A percentile compares a stretch with the other conserved stretches of the same genome.
Evolutionary conservation across 306 rosid species (phyloP).

Genomic region (Rosa lucieae): DNA sequence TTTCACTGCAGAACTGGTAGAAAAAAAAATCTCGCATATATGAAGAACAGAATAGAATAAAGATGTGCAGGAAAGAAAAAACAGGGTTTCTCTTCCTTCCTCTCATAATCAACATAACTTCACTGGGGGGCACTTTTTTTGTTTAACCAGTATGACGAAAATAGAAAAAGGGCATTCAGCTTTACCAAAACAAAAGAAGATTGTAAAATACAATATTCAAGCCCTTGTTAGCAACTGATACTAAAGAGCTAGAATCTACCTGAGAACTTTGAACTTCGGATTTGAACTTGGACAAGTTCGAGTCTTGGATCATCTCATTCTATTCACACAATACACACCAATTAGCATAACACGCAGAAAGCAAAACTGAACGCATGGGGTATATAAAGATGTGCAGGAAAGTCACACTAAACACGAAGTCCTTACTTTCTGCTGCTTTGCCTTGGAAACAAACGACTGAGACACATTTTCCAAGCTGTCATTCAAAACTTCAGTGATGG

Average conservation of each 20-base stretch:
- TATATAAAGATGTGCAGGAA: no score
- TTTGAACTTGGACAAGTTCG: conserved; percentile 82
- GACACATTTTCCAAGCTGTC: no score
- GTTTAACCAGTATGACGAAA: background rate
- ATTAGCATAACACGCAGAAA: background rate
- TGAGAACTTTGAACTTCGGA: conserved; percentile 92
- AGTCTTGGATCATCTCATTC: conserved; percentile 78
- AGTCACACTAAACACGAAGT: no score
- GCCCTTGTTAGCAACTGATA: background rate
- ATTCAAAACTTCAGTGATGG: no score
- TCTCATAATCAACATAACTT: background rate
- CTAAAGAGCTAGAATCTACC: conserved; percentile 40
- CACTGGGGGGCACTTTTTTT: background rate
- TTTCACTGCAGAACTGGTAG: no score
- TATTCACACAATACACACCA: conserved; percentile 21
- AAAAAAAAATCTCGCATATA: no score
- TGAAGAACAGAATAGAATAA: no score
- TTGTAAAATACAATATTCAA: background rate
- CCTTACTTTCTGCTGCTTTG: no score
- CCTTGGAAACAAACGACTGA: no score
- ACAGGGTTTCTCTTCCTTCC: no score
- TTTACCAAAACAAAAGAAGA: background rate
- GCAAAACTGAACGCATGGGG: no score
- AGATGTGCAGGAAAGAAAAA: no score
- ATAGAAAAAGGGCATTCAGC: background rate